A percentile compares a stretch with the other conserved stretches of the same genome.
Evolutionary conservation across 2,329 filamentous ascomycete genomes (phyloP).

Genomic region (Alternaria ethzedia): DNA sequence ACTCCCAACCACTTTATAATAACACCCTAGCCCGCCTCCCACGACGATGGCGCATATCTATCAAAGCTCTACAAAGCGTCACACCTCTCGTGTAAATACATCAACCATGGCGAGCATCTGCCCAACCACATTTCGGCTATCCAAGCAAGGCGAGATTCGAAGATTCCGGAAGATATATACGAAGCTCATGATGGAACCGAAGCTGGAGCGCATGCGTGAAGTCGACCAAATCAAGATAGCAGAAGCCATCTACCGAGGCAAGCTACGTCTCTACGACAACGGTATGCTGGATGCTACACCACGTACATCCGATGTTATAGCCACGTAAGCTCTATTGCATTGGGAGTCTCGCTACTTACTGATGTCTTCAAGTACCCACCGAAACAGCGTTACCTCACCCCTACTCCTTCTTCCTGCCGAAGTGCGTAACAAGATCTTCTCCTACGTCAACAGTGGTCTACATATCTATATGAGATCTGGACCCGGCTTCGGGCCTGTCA

Average conservation of each 20-base stretch:
- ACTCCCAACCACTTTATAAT: not conserved
- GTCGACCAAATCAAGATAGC: too few relatives aligned
- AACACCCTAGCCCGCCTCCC: not conserved
- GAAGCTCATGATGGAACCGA: too few relatives aligned
- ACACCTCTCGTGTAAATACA: too few relatives aligned
- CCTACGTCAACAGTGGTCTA: not conserved
- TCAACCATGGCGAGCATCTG: too few relatives aligned
- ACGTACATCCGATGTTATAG: not conserved
- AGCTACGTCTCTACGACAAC: not conserved
- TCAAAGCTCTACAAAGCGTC: too few relatives aligned
- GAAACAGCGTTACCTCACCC: not conserved
- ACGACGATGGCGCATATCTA: not conserved
- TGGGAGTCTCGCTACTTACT: not conserved
- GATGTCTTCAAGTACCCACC: not conserved
- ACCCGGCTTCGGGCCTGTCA: fast-evolving
- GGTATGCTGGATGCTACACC: not conserved
- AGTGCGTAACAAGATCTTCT: not conserved
- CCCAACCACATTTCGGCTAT: too few relatives aligned
- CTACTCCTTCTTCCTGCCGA: not conserved
- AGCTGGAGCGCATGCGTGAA: too few relatives aligned
- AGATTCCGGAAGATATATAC: too few relatives aligned
- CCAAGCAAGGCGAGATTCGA: too few relatives aligned
- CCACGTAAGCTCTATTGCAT: not conserved
- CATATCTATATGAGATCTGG: not conserved
- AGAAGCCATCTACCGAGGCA: not conserved